Base-by-base conservation (phyloP, 192 early-diverging fungal genomes). In the Backusella psychrophila region DNA sequence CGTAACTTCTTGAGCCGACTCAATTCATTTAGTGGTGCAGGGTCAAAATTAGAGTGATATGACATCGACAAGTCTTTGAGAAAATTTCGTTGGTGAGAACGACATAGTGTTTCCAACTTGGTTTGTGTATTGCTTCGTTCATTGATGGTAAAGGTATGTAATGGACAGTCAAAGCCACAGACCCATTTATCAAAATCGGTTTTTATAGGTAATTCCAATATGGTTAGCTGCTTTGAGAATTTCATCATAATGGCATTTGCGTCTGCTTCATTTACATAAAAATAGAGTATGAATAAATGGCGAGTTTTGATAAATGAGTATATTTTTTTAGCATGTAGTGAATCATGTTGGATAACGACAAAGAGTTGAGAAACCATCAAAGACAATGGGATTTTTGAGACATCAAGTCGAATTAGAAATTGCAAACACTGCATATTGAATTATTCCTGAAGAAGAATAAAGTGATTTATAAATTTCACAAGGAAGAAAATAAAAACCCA, bases 391-490 rank as follows among this genome's bases (percentile, higher is more conserved):
- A 39, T 42, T 69, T 34, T 36, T 82, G 19, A 75, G 67, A 56
- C 26, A 69, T 23, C 21, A 73, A 33, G 74, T 82, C 21, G 34
- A 39, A 29, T 21, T 77, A 46, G 78, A 76, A 72, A 76, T 82
- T 41, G 38, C 77, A 23, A 74, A 44, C 14, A 38, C 68, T 38
- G 71, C 80, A 0, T 77, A 49, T 35, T 26, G 8, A 63, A 72
- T 81, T 26, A 36, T 75, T 23, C 52, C 52, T 0, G 7, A 21
- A 53, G 1, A 53, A 53, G 6, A 53, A 21, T 33, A 2, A 33
- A 33, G 31, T 33, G 31, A 33, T 33, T 33, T 33, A 19, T 3
- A 52, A 17, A 52, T 52, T 0, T 46, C 11, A 46, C 2, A 46
- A 46, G 8, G 3, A 46, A 15, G 14, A 0, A 14, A 46, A 46